These are phyloP conservation scores for Kwoniella bestiolae DNA, from an alignment of 768 basidiomycete genomes.

Conservation along the genomic window DNA sequence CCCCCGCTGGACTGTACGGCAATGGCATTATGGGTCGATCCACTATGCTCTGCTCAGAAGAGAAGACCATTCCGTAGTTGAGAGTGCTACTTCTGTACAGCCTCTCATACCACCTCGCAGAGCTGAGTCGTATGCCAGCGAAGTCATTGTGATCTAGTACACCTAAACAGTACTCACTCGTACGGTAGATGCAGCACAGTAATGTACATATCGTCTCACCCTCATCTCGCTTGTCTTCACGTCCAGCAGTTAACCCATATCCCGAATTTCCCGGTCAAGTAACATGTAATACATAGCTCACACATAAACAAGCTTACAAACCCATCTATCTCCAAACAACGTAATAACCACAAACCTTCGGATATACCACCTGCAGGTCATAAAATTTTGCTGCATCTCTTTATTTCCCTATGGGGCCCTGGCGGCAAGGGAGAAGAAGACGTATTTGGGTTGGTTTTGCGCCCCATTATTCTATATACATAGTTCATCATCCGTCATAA, in stretches of 20 bases:
- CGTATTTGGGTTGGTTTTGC: not conserved
- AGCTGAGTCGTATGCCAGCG: no score
- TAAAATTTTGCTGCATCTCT: not conserved
- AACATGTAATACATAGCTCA: not conserved
- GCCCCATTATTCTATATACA: slow-evolving; percentile 4
- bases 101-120: no score
- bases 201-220: not conserved
- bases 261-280: not conserved
- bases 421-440: slow-evolving; percentile 15
- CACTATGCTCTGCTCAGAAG: no score
- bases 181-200: no score
- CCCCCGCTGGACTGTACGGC: not conserved
- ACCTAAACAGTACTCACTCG: no score
- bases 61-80: no score
- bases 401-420: slow-evolving; percentile 20
- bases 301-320: slow-evolving; percentile 2
- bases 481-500: not conserved
- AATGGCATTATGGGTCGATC: no score
- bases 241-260: not conserved
- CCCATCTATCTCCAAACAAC: not conserved
- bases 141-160: no score
- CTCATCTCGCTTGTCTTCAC: not conserved
- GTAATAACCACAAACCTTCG: not conserved
- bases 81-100: no score
- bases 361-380: no score